These are phyloP conservation scores for Candida parachauliodes DNA, from an alignment of 805 yeast genomes.

Conservation along the genomic window DNA sequence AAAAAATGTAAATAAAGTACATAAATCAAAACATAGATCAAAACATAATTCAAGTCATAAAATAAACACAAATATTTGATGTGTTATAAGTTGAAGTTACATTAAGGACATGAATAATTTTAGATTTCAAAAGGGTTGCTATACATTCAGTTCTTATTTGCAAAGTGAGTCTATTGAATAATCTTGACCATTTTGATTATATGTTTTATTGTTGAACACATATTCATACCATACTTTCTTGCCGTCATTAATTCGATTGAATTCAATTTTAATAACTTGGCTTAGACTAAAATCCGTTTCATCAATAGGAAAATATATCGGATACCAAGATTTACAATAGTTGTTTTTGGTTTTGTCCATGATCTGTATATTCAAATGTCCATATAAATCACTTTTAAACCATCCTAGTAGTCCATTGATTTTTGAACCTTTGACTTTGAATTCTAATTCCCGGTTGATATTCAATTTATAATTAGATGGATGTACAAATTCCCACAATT, in stretches of 20 bases:
- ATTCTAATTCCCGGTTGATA: conserved; percentile 1
- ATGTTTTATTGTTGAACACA: conserved; percentile 16
- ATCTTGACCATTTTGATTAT: conserved; percentile 17
- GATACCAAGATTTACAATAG: conserved; percentile 36
- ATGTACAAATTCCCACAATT: conserved; percentile 63
- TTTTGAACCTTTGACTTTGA: neutral
- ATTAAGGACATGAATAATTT: no score
- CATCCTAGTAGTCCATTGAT: conserved; percentile 75
- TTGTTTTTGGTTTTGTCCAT: conserved; percentile 27
- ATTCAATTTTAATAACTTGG: conserved; percentile 9
- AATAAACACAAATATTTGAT: no score
- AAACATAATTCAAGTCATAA: no score
- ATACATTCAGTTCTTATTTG: no score
- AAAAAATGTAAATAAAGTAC: conserved; percentile 1
- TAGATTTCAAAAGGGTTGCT: no score
- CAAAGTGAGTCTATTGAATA: conserved; percentile 13
- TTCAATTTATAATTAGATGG: conserved; percentile 24
- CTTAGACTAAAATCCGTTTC: conserved; percentile 7
- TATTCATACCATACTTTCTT: conserved; percentile 24
- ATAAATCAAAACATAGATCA: neutral
- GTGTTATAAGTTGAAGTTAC: no score
- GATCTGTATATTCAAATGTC: conserved; percentile 52
- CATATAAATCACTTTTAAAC: conserved; percentile 68
- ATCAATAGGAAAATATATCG: conserved; percentile 31
- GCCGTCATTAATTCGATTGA: conserved; percentile 11